Conservation (phyloP, 441 rosid genomes). For the Rhodomyrtus psidioides region DNA sequence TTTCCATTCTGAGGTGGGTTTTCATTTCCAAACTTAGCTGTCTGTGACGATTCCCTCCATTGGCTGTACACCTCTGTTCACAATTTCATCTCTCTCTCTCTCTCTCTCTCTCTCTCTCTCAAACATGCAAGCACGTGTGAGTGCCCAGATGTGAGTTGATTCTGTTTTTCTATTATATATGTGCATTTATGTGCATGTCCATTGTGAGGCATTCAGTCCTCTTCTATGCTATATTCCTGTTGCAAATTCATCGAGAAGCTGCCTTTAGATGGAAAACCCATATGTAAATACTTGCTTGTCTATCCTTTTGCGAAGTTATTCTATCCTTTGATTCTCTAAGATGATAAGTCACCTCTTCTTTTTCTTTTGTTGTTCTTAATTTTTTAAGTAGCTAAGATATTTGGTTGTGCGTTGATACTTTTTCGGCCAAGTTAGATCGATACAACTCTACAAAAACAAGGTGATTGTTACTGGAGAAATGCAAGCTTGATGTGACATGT, state of each 20-base stretch:
- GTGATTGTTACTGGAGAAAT: background rate
- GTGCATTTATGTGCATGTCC: background rate
- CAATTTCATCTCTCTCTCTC: background rate
- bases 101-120: background rate
- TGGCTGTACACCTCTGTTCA: background rate
- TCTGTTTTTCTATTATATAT: background rate
- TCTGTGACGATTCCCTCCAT: background rate
- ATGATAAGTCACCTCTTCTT: background rate
- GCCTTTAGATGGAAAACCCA: background rate
- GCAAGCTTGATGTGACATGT: background rate
- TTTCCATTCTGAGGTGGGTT: background rate
- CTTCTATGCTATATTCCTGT: background rate
- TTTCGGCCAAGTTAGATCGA: background rate
- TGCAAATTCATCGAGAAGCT: background rate
- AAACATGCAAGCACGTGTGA: background rate
- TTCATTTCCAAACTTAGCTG: background rate
- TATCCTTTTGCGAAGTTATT: background rate
- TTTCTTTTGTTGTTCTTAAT: background rate
- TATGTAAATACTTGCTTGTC: background rate
- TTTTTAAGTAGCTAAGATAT: background rate
- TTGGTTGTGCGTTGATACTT: background rate
- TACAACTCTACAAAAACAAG: background rate
- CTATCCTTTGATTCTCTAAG: background rate
- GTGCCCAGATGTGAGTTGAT: background rate
- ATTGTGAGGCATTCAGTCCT: background rate